phyloP scores from a whole-genome alignment of 2,329 filamentous ascomycete species.

The Bimuria novae-zelandiae region DNA sequence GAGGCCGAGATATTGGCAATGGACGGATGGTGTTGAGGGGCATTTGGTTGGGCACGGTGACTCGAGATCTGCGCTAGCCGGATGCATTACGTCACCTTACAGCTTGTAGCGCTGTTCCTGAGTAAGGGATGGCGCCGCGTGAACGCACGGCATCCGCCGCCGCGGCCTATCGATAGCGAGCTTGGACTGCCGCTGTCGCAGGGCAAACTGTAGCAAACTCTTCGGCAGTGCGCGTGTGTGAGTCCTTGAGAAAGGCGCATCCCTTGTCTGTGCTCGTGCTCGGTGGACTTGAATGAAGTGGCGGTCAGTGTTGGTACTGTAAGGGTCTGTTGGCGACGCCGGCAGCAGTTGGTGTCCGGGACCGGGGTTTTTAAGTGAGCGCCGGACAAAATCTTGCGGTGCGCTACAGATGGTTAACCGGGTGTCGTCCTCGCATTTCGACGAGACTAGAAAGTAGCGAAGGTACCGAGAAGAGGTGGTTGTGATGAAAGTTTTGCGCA shows the following conservation, averaged over 20 bases:
- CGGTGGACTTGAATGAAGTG: neutral
- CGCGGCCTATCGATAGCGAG: neutral
- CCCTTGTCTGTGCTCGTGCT: neutral
- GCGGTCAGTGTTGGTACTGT: neutral
- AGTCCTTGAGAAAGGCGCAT: neutral
- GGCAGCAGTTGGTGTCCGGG: neutral
- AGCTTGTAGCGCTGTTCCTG: neutral
- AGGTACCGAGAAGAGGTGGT: neutral
- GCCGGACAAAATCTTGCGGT: neutral
- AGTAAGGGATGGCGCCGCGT: neutral
- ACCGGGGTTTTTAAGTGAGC: neutral
- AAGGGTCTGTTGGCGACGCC: neutral
- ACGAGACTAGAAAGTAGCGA: neutral
- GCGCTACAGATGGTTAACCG: too few relatives aligned
- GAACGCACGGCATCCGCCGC: neutral
- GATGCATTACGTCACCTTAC: constrained; percentile 2
- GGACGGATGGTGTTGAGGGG: constrained; percentile 7
- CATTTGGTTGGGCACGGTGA: neutral
- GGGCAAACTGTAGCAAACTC: neutral
- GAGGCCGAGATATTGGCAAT: neutral
- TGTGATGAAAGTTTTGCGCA: neutral
- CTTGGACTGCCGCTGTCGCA: neutral
- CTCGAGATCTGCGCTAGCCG: constrained; percentile 3
- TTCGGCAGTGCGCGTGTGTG: too few relatives aligned
- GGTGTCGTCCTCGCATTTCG: neutral